Base-by-base conservation (phyloP, 2,329 filamentous ascomycete genomes). In the Cladophialophora bantiana region DNA sequence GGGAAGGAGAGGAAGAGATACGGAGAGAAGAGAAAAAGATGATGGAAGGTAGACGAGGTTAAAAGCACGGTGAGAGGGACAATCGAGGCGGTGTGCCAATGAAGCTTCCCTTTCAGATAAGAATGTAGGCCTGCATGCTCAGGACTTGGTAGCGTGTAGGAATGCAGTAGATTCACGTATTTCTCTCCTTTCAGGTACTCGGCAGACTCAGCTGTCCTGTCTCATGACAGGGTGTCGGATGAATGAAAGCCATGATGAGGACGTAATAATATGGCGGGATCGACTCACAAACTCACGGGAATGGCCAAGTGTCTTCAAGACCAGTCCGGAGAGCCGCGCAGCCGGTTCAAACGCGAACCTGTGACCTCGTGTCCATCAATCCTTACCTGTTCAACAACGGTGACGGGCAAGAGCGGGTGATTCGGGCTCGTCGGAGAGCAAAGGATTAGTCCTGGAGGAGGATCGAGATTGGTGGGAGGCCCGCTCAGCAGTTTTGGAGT, bases 201-300 rank as follows among this genome's bases (percentile, higher is more conserved):
- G 40, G 38, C 38, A 15, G 40, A 45, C 40, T 7, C 40, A 45
- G 45, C 45, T 26, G 18, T 50, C 45, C 34, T 34, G 59, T 61
- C 59, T 61, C 59, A 61, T 61, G 59, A 61, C 48, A 34, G 15
- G 2, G 18, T 34, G 32, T 9, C 32, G 42, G 42, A 60, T n/a
- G 32, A 53, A 61, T 54, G 20, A 54, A 35, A 55, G n/a, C 34
- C 34, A 61, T 20, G 36, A 5, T 32, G 38, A 7, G 31, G 13
- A 57, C 13, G 62, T 55, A 59, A 56, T 38, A 35, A 40, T 36
- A 13, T 20, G 15, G 50, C 18, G 40, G n/a, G 40, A 60, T 59
- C 36, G 57, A 61, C 63, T 62, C 63, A 65, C 36, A 50, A 20
- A 61, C 63, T 62, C 63, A 65, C 36, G 50, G 35, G 31, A 59